phyloP scores from a whole-genome alignment of 805 yeast species.

The Candida schatavii region DNA sequence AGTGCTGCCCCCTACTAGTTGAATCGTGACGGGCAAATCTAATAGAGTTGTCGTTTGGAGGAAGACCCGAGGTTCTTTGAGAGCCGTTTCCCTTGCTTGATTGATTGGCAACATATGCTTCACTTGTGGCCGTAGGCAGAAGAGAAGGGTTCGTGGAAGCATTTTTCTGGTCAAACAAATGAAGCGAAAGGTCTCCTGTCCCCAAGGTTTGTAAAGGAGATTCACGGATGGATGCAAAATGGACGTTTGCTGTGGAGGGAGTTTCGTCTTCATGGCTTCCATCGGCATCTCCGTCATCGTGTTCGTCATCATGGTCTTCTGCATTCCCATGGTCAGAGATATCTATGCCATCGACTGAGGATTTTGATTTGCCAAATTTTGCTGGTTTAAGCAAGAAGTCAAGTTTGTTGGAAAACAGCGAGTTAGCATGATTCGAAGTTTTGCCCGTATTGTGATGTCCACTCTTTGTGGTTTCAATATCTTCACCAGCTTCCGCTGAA shows the following conservation, averaged over 20 bases:
- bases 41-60: neutral
- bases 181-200: constrained; percentile 43
- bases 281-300: neutral
- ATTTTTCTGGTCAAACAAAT: constrained; percentile 17
- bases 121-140: neutral
- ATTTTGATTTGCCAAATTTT: constrained; percentile 11
- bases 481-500: neutral
- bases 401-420: constrained; percentile 19
- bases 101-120: neutral
- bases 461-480: neutral
- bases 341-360: constrained; percentile 1
- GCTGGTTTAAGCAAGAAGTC: constrained; percentile 23
- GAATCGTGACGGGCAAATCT: constrained; percentile 6
- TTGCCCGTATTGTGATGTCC: neutral
- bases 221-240: constrained; percentile 46
- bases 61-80: neutral
- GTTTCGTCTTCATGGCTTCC: neutral
- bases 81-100: neutral
- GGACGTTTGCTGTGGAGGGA: constrained; percentile 26
- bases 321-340: neutral
- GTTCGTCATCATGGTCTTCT: neutral
- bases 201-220: constrained; percentile 50
- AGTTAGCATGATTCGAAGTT: neutral
- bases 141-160: neutral
- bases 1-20: constrained; percentile 3